Evolutionary conservation across 2,329 filamentous ascomycete genomes (phyloP).

Genomic region (Neopestalotiopsis rosae): DNA sequence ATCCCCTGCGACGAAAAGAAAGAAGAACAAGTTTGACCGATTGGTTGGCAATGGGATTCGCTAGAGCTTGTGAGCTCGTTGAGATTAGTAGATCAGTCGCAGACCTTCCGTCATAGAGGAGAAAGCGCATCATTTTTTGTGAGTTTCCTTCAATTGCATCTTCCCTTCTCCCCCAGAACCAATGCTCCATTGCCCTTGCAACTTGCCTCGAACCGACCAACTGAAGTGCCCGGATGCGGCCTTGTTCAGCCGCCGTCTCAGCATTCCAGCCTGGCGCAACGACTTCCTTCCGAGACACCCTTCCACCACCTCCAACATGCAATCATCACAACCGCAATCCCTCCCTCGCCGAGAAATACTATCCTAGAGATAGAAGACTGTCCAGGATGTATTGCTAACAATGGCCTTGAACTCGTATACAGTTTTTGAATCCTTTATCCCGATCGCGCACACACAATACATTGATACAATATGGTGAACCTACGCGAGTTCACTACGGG

Average conservation of each 20-base stretch:
- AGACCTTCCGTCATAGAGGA: slow-evolving; percentile 4
- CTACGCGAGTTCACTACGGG: slow-evolving; percentile 58
- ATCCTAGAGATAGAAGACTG: not conserved
- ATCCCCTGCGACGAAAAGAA: not conserved
- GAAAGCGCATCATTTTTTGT: not conserved
- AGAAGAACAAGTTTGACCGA: no score
- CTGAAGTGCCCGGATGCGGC: not conserved
- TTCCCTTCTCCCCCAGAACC: not conserved
- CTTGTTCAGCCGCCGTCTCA: not conserved
- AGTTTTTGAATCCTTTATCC: not conserved
- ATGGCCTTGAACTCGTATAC: not conserved
- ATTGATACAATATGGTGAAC: slow-evolving; percentile 32
- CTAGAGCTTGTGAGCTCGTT: slow-evolving; percentile 14
- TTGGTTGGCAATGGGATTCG: slow-evolving; percentile 12
- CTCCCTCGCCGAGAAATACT: not conserved
- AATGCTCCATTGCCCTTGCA: not conserved
- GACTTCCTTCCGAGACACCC: not conserved
- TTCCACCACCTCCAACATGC: not conserved
- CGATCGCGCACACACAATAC: not conserved
- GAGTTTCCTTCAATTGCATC: not conserved
- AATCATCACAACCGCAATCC: no score
- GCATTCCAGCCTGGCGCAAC: not conserved
- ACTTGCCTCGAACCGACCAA: not conserved
- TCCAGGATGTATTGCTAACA: not conserved
- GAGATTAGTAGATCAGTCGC: not conserved